Conservation (phyloP, 768 basidiomycete genomes). For the Lepiota venenata region DNA sequence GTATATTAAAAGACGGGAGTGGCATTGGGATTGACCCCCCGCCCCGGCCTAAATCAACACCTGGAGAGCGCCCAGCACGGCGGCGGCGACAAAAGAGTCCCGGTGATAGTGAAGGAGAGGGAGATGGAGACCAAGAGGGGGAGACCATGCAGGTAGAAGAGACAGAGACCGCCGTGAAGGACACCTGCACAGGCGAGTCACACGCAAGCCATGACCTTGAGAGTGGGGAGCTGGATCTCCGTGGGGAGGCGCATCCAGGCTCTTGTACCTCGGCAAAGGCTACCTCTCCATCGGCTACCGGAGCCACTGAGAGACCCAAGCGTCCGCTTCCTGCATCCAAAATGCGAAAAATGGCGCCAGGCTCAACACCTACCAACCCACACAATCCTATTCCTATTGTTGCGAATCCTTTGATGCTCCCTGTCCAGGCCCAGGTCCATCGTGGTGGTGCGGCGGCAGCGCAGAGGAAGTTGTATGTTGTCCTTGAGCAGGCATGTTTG, state of each 20-base stretch:
- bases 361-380: conserved; percentile 23
- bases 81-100: conserved; percentile 46
- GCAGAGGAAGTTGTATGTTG: conserved; percentile 78
- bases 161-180: conserved; percentile 16
- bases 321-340: conserved; percentile 58
- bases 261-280: conserved; percentile 18
- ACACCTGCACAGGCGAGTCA: conserved; percentile 16
- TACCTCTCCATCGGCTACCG: neutral
- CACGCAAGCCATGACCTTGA: conserved; percentile 23
- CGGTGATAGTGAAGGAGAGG: conserved; percentile 27
- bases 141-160: conserved; percentile 12
- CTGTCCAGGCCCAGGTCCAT: conserved; percentile 76
- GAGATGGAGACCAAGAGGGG: conserved; percentile 22
- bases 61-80: conserved; percentile 54
- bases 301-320: conserved; percentile 47
- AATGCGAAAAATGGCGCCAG: conserved; percentile 46
- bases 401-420: conserved; percentile 78
- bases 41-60: conserved; percentile 73
- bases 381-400: conserved; percentile 45
- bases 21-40: conserved; percentile 37
- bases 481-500: conserved; percentile 92
- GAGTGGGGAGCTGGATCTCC: conserved; percentile 3
- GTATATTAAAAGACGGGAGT: conserved; percentile 5
- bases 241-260: conserved; percentile 16
- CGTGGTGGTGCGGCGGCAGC: conserved; percentile 47